A percentile compares a stretch with the other conserved stretches of the same genome.
Conservation (phyloP, 2,329 filamentous ascomycete species). For the Ploettnerulaceae sp. region DNA sequence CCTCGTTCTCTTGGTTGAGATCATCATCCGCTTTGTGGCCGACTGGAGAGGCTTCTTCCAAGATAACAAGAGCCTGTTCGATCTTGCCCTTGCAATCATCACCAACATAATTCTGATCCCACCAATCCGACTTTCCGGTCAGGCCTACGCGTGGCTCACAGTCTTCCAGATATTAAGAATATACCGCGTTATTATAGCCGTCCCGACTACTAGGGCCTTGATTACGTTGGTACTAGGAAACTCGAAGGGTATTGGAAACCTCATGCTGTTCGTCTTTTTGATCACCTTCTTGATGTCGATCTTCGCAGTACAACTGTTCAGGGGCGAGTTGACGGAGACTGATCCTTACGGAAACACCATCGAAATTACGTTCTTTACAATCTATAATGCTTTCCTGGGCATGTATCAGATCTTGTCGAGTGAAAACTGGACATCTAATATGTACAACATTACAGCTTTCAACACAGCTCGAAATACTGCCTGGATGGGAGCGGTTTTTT, state of each 20-base stretch:
- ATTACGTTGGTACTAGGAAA: slow-evolving; percentile 88
- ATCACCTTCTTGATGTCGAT: slow-evolving; percentile 93
- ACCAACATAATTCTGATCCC: slow-evolving; percentile 86
- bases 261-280: slow-evolving; percentile 94
- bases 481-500: slow-evolving; percentile 88
- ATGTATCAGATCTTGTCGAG: slow-evolving; percentile 98
- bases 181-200: slow-evolving; percentile 85
- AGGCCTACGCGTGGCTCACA: slow-evolving; percentile 79
- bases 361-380: slow-evolving; percentile 75
- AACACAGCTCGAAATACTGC: slow-evolving; percentile 63
- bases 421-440: slow-evolving; percentile 87
- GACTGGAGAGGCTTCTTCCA: slow-evolving; percentile 79
- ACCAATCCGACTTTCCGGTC: slow-evolving; percentile 64
- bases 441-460: slow-evolving; percentile 75
- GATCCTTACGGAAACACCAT: slow-evolving; percentile 59
- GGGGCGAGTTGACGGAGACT: slow-evolving; percentile 70
- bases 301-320: slow-evolving; percentile 87
- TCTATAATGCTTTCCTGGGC: slow-evolving; percentile 92
- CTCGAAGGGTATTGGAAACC: slow-evolving; percentile 82
- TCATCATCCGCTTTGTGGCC: slow-evolving; percentile 68
- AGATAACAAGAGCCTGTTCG: slow-evolving; percentile 70
- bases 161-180: slow-evolving; percentile 89
- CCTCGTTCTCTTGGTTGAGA: slow-evolving; percentile 73
- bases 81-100: slow-evolving; percentile 72
- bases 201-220: slow-evolving; percentile 80